Evolutionary conservation across 768 basidiomycete genomes (phyloP), one percentile per base, ranked within the genome.

Genomic region (Auricularia heimuer): DNA sequence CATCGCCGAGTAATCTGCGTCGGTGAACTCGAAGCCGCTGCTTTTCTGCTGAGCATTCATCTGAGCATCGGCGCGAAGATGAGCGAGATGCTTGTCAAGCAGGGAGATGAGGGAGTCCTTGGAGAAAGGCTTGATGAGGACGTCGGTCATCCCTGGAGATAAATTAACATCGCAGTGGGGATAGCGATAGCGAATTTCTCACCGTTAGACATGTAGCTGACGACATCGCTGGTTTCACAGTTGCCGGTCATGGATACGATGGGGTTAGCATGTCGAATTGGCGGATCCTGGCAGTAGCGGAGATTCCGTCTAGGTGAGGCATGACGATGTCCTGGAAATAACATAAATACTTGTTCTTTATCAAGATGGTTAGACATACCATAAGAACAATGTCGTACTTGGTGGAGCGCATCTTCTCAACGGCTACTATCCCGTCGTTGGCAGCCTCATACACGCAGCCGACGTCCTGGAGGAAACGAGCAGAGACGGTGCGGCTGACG

Each of bases 221-320:
- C 87, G 67, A 96, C 89, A 75, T 96, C 90, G 75, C 89, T 88
- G 34, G 94, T 94, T 70, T 92, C 39, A 64, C 91, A 92, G 74
- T 94, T 96, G 71, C 87, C 89, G 63, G 95, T 98, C 96, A 98
- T 98, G 29, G 94, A 96, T 68, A 98, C 97, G 73, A 98, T 98
- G 3, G 96, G 51, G 95, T 97, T 79, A 88, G 89, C 65, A 87
- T 85, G 77, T 98, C 94, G 73, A 98, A 98, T 77, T 94, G 92
- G 18, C 96, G 83, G 69, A 98, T 97, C 70, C 98, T 75, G 65
- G 87, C 92, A 44, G 96, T 98, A 10, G 96, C 96, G 3, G 88
- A 87, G 34, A 94, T 86, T 35, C 94, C 93, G 67, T 94, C 88
- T 70, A 92, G 77, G 73, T 90, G 89, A 2, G 90, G 88, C 90